Evolutionary conservation across 768 basidiomycete species (phyloP).

Genomic region (Rhodotorula babjevae): DNA sequence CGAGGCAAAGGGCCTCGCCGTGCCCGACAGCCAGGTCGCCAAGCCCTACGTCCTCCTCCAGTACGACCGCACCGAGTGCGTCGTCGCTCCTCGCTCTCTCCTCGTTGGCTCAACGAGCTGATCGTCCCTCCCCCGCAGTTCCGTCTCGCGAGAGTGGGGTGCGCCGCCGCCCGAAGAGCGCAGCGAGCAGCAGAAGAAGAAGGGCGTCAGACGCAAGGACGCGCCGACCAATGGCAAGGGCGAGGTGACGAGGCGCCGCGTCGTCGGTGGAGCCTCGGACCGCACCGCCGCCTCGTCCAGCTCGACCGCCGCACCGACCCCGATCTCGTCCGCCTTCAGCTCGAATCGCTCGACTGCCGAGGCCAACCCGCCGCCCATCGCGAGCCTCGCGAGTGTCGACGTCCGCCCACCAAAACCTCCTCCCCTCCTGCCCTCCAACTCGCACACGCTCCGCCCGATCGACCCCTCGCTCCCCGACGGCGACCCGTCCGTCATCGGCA

Average conservation of each 20-base stretch:
- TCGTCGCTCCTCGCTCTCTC: too few species aligned
- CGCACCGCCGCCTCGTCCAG: neutral
- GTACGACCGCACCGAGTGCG: conserved; percentile 36
- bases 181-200: neutral
- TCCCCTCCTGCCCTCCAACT: neutral
- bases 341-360: neutral
- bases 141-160: conserved; percentile 32
- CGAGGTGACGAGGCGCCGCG: neutral
- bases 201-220: neutral
- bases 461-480: neutral
- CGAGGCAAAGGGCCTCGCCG: conserved; percentile 74
- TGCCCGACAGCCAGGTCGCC: conserved; percentile 43
- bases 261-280: neutral
- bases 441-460: conserved; percentile 18
- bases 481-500: conserved; percentile 24
- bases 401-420: neutral
- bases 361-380: neutral
- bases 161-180: conserved; percentile 6
- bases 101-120: neutral
- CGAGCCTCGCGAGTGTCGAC: neutral
- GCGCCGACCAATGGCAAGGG: neutral
- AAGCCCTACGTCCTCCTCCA: conserved; percentile 34
- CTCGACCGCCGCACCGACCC: neutral
- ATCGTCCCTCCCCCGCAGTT: neutral
- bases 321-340: neutral